A percentile compares a stretch with the other conserved stretches of the same genome.
Evolutionary conservation across 306 rosid species (phyloP).

Genomic region (Acacia melanoxylon): DNA sequence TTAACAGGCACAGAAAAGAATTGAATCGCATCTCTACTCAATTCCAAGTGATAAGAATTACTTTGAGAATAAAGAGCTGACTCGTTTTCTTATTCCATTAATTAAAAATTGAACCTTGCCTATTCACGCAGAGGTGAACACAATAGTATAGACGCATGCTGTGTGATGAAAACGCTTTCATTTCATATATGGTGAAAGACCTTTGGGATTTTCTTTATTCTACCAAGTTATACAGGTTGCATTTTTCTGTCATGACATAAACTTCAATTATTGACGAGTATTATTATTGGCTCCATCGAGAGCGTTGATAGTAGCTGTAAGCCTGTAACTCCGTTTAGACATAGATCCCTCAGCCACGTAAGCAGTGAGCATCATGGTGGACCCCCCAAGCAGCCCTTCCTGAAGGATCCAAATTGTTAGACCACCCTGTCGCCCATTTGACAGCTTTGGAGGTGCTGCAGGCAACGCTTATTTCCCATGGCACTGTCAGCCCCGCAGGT

Average conservation of each 20-base stretch:
- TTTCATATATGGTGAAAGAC: neutral
- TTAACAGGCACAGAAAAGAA: neutral
- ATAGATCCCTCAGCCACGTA: neutral
- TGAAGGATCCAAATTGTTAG: constrained; percentile 80
- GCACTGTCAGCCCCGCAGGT: constrained; percentile 75
- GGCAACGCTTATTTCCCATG: constrained; percentile 86
- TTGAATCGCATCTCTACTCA: neutral
- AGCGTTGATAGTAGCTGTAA: neutral
- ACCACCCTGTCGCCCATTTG: constrained; percentile 75
- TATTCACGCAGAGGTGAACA: neutral
- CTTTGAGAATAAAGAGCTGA: neutral
- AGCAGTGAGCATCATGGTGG: neutral
- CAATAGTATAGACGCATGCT: neutral
- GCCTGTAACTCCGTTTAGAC: neutral
- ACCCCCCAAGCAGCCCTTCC: constrained; percentile 69
- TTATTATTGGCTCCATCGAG: neutral
- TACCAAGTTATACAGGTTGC: too few relatives aligned
- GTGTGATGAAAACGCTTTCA: neutral
- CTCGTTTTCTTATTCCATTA: neutral
- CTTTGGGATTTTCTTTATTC: too few relatives aligned
- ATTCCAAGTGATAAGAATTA: neutral
- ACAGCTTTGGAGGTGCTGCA: constrained; percentile 88
- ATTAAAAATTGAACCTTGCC: neutral
- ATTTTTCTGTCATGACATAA: neutral
- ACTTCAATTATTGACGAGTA: neutral